Conservation (phyloP, 2,329 filamentous ascomycete genomes). For the Seiridium cupressi region DNA sequence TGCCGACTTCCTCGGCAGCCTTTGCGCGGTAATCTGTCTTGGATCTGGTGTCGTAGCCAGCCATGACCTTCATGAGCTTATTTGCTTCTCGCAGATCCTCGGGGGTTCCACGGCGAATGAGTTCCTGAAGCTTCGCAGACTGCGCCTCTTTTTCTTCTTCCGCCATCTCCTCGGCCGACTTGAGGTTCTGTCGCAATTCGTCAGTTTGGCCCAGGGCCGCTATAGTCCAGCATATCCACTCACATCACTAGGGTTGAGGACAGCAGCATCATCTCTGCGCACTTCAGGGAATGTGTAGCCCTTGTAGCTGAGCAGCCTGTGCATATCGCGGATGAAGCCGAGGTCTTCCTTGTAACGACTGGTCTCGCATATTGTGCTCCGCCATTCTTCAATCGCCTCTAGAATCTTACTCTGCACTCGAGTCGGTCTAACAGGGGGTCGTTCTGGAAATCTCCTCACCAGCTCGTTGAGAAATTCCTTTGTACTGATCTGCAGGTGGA, state of each 20-base stretch:
- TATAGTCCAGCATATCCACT: constrained; percentile 32
- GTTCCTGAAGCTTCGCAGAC: constrained; percentile 95
- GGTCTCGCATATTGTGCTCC: constrained; percentile 96
- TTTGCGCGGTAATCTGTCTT: constrained; percentile 99
- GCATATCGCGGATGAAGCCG: constrained; percentile 97
- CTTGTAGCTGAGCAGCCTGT: constrained; percentile 91
- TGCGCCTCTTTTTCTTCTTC: constrained; percentile 93
- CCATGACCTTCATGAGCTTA: constrained; percentile 98
- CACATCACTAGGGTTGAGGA: constrained; percentile 95
- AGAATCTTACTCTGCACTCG: constrained; percentile 90
- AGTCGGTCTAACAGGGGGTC: constrained; percentile 81
- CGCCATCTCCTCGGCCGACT: constrained; percentile 98
- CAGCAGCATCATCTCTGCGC: constrained; percentile 88
- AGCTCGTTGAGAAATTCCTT: constrained; percentile 99
- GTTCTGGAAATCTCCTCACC: constrained; percentile 91
- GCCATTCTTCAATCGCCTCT: constrained; percentile 97
- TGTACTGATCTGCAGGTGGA: constrained; percentile 96
- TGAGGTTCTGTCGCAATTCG: constrained; percentile 66
- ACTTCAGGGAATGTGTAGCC: constrained; percentile 95
- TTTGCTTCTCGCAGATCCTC: constrained; percentile 97
- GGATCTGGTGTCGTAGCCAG: constrained; percentile 89
- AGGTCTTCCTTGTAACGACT: constrained; percentile 96
- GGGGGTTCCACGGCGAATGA: constrained; percentile 88
- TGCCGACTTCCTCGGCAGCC: constrained; percentile 89
- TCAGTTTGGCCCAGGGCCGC: not conserved